phyloP scores from a whole-genome alignment of 1,284 basidiomycete species.

The Marasmius oreades region DNA sequence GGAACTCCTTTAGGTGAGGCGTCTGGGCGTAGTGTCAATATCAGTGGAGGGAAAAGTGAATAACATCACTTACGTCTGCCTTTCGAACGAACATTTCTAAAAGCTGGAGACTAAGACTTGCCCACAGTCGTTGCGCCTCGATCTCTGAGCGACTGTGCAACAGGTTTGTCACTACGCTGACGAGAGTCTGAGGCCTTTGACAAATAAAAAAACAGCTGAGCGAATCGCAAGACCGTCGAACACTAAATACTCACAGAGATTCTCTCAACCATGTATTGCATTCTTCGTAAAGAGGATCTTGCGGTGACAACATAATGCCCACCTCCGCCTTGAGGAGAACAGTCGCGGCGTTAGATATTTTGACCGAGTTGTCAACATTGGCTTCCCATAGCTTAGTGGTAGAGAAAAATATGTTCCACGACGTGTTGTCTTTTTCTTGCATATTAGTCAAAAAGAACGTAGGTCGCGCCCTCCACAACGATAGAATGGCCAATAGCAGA shows the following conservation, averaged over 20 bases:
- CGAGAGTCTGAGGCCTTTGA: conserved; percentile 50
- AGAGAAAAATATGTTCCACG: conserved; percentile 37
- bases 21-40: conserved; percentile 25
- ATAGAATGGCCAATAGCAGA: conserved; percentile 59
- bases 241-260: conserved; percentile 26
- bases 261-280: conserved; percentile 32
- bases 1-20: conserved; percentile 43
- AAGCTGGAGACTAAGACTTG: conserved; percentile 57
- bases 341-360: conserved; percentile 51
- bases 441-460: conserved; percentile 44
- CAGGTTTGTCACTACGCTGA: conserved; percentile 55
- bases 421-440: conserved; percentile 30
- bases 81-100: conserved; percentile 51
- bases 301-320: conserved; percentile 38
- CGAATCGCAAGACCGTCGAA: no score
- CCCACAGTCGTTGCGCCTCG: conserved; percentile 64
- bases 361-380: conserved; percentile 59
- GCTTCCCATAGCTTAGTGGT: conserved; percentile 56
- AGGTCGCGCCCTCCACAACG: conserved; percentile 61
- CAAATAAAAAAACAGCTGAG: conserved; percentile 9
- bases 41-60: conserved; percentile 9
- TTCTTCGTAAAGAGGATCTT: conserved; percentile 15
- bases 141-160: conserved; percentile 54
- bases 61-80: conserved; percentile 38
- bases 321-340: conserved; percentile 45